Evolutionary conservation across 2,329 filamentous ascomycete genomes (phyloP).

Genomic region (Xylariaceae sp.): DNA sequence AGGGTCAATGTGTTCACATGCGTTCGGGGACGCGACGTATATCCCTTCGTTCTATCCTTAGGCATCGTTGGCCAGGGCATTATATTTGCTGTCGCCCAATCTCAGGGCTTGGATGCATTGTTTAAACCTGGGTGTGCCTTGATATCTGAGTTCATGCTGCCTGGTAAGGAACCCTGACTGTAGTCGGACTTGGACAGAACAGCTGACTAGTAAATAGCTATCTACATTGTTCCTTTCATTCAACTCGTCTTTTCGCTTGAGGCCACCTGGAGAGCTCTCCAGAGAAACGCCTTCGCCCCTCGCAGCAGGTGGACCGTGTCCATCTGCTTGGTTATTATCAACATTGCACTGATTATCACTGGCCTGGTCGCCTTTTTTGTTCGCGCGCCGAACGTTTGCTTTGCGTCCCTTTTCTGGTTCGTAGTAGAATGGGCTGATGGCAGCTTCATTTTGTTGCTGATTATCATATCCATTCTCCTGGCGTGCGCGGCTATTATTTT

Average conservation of each 20-base stretch:
- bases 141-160: slow-evolving; percentile 58
- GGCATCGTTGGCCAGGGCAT: slow-evolving; percentile 59
- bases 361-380: slow-evolving; percentile 58
- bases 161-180: slow-evolving; percentile 43
- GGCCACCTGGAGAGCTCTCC: slow-evolving; percentile 54
- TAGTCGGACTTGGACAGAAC: neutral
- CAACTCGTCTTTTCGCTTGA: slow-evolving; percentile 66
- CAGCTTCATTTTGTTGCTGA: slow-evolving; percentile 52
- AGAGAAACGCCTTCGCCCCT: slow-evolving; percentile 53
- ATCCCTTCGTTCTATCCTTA: slow-evolving; percentile 55
- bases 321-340: slow-evolving; percentile 53
- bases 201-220: slow-evolving; percentile 44
- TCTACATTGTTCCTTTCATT: slow-evolving; percentile 65
- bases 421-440: slow-evolving; percentile 58
- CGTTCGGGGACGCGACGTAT: slow-evolving; percentile 47
- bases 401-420: slow-evolving; percentile 68
- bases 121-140: slow-evolving; percentile 51
- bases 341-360: slow-evolving; percentile 51
- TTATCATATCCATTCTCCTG: slow-evolving; percentile 50
- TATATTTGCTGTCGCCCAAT: slow-evolving; percentile 56
- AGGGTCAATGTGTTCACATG: slow-evolving; percentile 38
- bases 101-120: slow-evolving; percentile 50
- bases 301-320: slow-evolving; percentile 59
- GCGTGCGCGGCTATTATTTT: slow-evolving; percentile 54
- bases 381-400: slow-evolving; percentile 58